These are phyloP conservation scores for Linnemannia zychae DNA, from an alignment of 192 early-diverging fungal species.

Conservation along the genomic window DNA sequence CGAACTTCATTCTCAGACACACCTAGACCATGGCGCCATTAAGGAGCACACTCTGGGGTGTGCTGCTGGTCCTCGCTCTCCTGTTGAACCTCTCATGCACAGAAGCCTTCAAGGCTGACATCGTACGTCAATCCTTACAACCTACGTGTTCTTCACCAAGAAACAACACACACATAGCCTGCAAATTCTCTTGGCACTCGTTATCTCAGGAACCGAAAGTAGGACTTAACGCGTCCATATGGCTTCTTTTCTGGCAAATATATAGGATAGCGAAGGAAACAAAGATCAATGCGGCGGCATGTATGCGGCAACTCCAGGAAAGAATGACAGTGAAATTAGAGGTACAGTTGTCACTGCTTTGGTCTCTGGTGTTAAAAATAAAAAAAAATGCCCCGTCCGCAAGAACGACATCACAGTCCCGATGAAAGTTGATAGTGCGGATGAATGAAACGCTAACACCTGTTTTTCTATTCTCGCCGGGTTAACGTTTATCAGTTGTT, in stretches of 20 bases:
- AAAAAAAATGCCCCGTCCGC: not conserved
- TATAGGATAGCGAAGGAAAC: constrained; percentile 19
- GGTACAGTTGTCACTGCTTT: constrained; percentile 14
- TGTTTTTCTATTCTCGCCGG: not conserved
- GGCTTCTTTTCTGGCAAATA: not conserved
- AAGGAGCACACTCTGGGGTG: constrained; percentile 17
- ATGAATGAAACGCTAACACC: not conserved
- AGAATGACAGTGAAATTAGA: constrained; percentile 39
- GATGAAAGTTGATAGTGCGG: not conserved
- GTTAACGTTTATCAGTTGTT: constrained; percentile 23
- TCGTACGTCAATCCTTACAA: constrained; percentile 22
- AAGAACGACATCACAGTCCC: not conserved
- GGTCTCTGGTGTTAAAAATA: not conserved
- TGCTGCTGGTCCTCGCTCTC: constrained; percentile 14
- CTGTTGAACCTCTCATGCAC: constrained; percentile 30
- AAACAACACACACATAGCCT: not conserved
- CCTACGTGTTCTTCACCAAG: too few species aligned
- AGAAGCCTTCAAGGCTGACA: constrained; percentile 33
- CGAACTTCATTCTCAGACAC: constrained; percentile 3
- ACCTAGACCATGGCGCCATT: constrained; percentile 23
- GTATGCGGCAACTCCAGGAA: constrained; percentile 29
- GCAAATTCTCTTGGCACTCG: not conserved
- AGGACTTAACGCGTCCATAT: not conserved
- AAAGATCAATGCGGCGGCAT: constrained; percentile 31
- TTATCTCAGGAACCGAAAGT: not conserved